These are phyloP conservation scores for Lentinula sp. DNA, from an alignment of 768 basidiomycete species.

Conservation along the genomic window DNA sequence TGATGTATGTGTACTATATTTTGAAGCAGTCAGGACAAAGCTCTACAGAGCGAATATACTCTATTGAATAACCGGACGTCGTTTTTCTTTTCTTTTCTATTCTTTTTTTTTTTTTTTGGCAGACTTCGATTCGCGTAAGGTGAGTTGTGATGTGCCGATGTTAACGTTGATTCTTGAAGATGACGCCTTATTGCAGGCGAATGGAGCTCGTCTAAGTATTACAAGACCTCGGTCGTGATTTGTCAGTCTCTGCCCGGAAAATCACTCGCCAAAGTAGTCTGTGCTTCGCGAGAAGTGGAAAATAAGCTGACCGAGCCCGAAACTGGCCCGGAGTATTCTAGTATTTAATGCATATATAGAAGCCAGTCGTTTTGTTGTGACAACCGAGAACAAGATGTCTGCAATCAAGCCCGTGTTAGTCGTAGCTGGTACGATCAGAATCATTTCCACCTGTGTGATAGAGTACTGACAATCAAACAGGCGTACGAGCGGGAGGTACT, in stretches of 20 bases:
- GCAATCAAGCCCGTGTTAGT: constrained; percentile 38
- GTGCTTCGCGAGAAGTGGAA: background rate
- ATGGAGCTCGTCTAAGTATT: no score
- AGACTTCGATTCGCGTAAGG: no score
- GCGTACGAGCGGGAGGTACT: constrained; percentile 42
- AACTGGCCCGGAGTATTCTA: background rate
- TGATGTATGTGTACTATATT: no score
- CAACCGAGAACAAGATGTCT: background rate
- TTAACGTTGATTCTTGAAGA: no score
- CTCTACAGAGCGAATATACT: no score
- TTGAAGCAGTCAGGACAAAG: no score
- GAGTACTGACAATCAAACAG: constrained; percentile 16
- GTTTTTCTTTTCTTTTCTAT: no score
- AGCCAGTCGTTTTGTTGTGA: background rate
- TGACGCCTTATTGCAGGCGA: background rate
- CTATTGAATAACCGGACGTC: no score
- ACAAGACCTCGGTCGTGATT: background rate
- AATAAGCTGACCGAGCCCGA: background rate
- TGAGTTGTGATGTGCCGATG: no score
- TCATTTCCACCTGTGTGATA: background rate
- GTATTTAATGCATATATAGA: background rate
- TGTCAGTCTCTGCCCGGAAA: background rate
- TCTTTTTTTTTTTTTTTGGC: no score
- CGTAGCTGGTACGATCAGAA: constrained; percentile 40
- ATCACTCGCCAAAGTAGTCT: background rate